phyloP scores from a whole-genome alignment of 306 rosid species.

The Pyrus communis region DNA sequence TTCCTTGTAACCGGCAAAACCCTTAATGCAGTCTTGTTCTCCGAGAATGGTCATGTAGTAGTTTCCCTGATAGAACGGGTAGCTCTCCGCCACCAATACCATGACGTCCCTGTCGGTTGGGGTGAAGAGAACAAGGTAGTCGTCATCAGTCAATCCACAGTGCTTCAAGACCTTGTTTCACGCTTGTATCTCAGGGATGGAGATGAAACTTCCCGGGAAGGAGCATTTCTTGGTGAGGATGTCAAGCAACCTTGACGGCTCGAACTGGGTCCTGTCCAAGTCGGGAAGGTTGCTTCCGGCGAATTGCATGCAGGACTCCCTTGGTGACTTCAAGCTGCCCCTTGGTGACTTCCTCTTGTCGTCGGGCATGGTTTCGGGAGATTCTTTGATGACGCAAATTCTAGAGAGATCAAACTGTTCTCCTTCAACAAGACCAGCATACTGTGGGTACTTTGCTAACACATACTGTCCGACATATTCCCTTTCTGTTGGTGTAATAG shows the following conservation, averaged over 20 bases:
- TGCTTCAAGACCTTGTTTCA: slow-evolving; percentile 64
- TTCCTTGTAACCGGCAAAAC: slow-evolving; percentile 62
- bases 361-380: slow-evolving; percentile 38
- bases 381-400: slow-evolving; percentile 65
- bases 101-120: slow-evolving; percentile 60
- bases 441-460: slow-evolving; percentile 80
- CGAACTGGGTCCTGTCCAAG: slow-evolving; percentile 59
- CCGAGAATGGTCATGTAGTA: slow-evolving; percentile 53
- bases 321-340: slow-evolving; percentile 57
- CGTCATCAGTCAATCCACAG: slow-evolving; percentile 64
- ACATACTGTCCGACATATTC: slow-evolving; percentile 78
- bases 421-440: slow-evolving; percentile 54
- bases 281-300: slow-evolving; percentile 65
- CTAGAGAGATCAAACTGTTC: slow-evolving; percentile 59
- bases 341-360: slow-evolving; percentile 57
- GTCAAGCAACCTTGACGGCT: slow-evolving; percentile 72
- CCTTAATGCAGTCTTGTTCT: slow-evolving; percentile 48
- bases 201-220: slow-evolving; percentile 66
- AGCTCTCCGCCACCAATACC: slow-evolving; percentile 77
- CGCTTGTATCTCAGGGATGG: slow-evolving; percentile 72
- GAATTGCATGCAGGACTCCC: slow-evolving; percentile 42
- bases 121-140: slow-evolving; percentile 69
- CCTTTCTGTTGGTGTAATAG: slow-evolving; percentile 79
- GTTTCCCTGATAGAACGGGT: slow-evolving; percentile 62
- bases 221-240: slow-evolving; percentile 69